Conservation (phyloP, 2,329 filamentous ascomycete species). For the Hawksworthiomyces lignivorus region DNA sequence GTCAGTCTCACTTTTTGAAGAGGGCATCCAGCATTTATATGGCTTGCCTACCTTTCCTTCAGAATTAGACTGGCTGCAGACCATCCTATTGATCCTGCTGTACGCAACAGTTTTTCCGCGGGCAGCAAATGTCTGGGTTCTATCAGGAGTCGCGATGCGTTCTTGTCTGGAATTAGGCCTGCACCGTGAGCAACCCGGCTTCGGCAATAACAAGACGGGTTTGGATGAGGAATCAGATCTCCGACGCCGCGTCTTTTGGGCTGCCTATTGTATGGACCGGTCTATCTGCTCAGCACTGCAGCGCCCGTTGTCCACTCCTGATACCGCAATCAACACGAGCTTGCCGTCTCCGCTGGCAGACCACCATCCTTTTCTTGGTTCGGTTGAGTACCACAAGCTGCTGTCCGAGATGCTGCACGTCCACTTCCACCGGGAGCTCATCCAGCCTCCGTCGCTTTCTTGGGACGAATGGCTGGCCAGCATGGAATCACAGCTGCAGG, state of each 20-base stretch:
- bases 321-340: constrained; percentile 8
- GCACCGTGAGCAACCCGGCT: constrained; percentile 6
- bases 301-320: constrained; percentile 11
- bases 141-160: constrained; percentile 14
- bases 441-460: neutral
- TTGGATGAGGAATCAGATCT: neutral
- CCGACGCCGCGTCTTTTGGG: constrained; percentile 13
- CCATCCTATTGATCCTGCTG: constrained; percentile 11
- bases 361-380: constrained; percentile 8
- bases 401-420: constrained; percentile 14
- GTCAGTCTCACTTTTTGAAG: constrained; percentile 23
- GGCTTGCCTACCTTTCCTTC: constrained; percentile 21
- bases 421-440: constrained; percentile 12
- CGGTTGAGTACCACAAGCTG: constrained; percentile 8
- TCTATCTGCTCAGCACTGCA: constrained; percentile 14
- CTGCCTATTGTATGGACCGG: constrained; percentile 14
- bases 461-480: constrained; percentile 14
- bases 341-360: neutral
- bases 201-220: no score
- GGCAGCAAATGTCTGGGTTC: constrained; percentile 15
- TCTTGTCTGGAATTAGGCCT: constrained; percentile 14
- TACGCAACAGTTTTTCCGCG: constrained; percentile 15
- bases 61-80: constrained; percentile 13
- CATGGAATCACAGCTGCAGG: constrained; percentile 10
- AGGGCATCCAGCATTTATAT: constrained; percentile 24